phyloP scores from a whole-genome alignment of 768 basidiomycete genomes.

The Antrodiella citrinella region DNA sequence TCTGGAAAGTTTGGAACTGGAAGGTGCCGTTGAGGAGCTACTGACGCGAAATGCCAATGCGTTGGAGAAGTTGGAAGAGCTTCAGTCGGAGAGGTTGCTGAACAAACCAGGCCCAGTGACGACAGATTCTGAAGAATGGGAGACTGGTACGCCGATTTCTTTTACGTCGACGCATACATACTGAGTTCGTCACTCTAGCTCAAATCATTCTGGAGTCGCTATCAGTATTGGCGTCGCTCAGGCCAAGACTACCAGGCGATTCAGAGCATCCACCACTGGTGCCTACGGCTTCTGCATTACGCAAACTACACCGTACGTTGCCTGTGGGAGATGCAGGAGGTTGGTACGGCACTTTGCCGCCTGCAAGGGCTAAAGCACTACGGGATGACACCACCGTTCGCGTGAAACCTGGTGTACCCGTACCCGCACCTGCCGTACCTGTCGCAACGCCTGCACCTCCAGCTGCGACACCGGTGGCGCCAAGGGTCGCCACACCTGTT shows the following conservation, averaged over 20 bases:
- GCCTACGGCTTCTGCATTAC: conserved; percentile 59
- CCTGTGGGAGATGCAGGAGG: conserved; percentile 51
- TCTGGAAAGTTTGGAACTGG: conserved; percentile 54
- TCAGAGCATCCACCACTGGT: conserved; percentile 38
- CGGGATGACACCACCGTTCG: conserved; percentile 71
- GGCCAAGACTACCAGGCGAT: conserved; percentile 48
- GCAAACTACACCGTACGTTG: conserved; percentile 62
- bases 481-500: too few species aligned
- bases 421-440: conserved; percentile 22
- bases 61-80: conserved; percentile 51
- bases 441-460: conserved; percentile 23
- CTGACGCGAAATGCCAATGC: conserved; percentile 60
- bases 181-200: conserved; percentile 49
- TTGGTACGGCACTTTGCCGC: conserved; percentile 69
- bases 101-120: conserved; percentile 35
- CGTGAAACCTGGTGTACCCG: conserved; percentile 32
- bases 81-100: conserved; percentile 44
- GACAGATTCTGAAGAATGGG: conserved; percentile 76
- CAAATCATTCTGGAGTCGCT: conserved; percentile 68
- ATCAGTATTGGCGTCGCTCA: conserved; percentile 55
- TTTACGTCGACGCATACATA: not conserved
- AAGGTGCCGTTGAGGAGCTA: conserved; percentile 61
- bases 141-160: conserved; percentile 47
- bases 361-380: conserved; percentile 48
- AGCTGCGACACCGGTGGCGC: conserved; percentile 17